Percentiles rank a stretch among this genome's conserved stretches.
These are phyloP conservation scores for Eimeria maxima DNA, from an alignment of 169 alveolate species.

Conservation along the genomic window DNA sequence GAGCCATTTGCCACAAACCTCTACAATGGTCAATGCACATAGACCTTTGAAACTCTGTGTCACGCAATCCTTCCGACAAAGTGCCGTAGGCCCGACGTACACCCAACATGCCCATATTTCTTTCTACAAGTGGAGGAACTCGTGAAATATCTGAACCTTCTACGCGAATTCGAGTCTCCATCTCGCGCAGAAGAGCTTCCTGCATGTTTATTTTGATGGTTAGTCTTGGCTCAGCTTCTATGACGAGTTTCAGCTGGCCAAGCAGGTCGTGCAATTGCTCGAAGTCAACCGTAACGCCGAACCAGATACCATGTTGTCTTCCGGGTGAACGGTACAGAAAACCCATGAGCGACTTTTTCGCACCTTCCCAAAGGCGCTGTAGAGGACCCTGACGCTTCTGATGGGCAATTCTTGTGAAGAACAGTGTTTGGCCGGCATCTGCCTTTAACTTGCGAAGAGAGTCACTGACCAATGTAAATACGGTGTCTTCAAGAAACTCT, in stretches of 20 bases:
- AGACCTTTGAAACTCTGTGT: conserved; percentile 69
- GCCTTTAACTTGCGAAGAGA: conserved; percentile 30
- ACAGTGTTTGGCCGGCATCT: conserved; percentile 62
- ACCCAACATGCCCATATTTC: conserved; percentile 78
- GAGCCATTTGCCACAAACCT: conserved; percentile 74
- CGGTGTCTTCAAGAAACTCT: conserved; percentile 68
- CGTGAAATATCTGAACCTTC: conserved; percentile 39
- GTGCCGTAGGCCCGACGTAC: conserved; percentile 80
- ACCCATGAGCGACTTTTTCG: conserved; percentile 30
- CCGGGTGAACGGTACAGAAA: conserved; percentile 71
- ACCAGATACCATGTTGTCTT: conserved; percentile 79
- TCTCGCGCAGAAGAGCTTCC: conserved; percentile 73
- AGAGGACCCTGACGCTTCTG: conserved; percentile 5
- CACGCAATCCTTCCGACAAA: conserved; percentile 26
- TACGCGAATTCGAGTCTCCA: conserved; percentile 39
- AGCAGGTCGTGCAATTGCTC: conserved; percentile 31
- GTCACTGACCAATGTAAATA: conserved; percentile 74
- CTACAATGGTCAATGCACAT: conserved; percentile 80
- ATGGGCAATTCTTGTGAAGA: conserved; percentile 66
- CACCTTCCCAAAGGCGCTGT: conserved; percentile 56
- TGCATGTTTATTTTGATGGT: conserved; percentile 25
- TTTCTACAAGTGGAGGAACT: conserved; percentile 50
- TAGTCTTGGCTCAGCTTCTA: conserved; percentile 27
- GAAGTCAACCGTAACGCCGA: conserved; percentile 75
- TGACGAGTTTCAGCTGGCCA: conserved; percentile 51